These are phyloP conservation scores for Pascua sp. DNA, from an alignment of 1,284 basidiomycete genomes.

Conservation along the genomic window DNA sequence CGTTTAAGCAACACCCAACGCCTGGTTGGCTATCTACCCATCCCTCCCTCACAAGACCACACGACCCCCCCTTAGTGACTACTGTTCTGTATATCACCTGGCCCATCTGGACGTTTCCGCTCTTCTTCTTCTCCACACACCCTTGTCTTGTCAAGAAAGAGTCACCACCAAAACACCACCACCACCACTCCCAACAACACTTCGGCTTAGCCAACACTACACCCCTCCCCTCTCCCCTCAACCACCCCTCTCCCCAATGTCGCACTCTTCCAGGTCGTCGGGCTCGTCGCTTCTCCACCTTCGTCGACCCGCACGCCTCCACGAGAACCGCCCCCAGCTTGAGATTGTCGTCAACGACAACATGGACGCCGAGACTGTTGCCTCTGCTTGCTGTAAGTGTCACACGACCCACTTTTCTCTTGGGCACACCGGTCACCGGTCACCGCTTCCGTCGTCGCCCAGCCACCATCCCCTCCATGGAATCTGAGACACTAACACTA, in stretches of 20 bases:
- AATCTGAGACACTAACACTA: background rate
- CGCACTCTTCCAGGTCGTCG: conserved; percentile 20
- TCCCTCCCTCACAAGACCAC: too few species aligned
- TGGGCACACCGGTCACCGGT: background rate
- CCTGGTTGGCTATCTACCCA: too few species aligned
- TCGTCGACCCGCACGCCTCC: conserved; percentile 30
- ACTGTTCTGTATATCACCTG: too few species aligned
- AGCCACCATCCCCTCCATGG: too few species aligned
- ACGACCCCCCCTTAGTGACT: too few species aligned
- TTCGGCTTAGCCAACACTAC: background rate
- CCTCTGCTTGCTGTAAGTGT: conserved; percentile 12
- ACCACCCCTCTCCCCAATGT: conserved; percentile 5
- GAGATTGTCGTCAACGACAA: conserved; percentile 9
- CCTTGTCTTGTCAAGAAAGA: background rate
- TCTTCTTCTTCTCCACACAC: too few species aligned
- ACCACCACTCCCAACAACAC: background rate
- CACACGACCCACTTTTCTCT: background rate
- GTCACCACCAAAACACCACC: background rate
- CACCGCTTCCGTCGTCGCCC: too few species aligned
- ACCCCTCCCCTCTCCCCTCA: background rate
- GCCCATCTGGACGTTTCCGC: too few species aligned
- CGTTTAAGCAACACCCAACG: too few species aligned
- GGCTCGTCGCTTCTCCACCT: conserved; percentile 40
- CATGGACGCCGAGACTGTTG: background rate
- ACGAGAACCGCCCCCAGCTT: conserved; percentile 2